phyloP scores from a whole-genome alignment of 75 land plant species.

The Pinus taeda region DNA sequence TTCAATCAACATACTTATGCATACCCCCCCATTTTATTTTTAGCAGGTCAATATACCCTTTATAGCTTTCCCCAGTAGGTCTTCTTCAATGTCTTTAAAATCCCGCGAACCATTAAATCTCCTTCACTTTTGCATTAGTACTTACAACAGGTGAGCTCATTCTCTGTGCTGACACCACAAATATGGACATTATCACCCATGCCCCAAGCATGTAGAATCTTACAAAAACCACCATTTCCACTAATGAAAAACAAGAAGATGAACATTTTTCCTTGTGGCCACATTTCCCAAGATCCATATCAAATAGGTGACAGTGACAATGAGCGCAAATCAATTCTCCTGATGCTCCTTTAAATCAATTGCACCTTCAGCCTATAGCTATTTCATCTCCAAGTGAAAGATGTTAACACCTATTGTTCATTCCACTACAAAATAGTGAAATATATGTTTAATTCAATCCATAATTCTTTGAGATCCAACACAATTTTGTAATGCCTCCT shows the following conservation, averaged over 20 bases:
- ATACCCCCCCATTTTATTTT: no score
- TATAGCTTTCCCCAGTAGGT: conserved; percentile 15
- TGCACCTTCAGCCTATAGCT: no score
- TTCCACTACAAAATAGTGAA: no score
- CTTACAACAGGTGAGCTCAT: conserved; percentile 10
- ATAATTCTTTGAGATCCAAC: no score
- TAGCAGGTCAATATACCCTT: no score
- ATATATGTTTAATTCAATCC: no score
- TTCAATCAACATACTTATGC: no score
- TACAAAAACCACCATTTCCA: conserved; percentile 43
- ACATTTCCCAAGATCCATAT: no score
- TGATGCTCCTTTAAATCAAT: background rate
- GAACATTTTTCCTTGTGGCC: conserved; percentile 25
- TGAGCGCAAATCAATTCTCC: background rate
- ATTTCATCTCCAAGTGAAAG: no score
- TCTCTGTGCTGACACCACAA: conserved; percentile 22
- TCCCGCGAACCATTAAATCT: conserved; percentile 1
- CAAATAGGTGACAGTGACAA: background rate
- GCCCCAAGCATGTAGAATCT: conserved; percentile 61
- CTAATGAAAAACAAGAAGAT: conserved; percentile 29
- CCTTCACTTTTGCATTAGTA: conserved; percentile 16
- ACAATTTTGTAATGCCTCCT: no score
- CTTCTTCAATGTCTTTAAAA: conserved; percentile 35
- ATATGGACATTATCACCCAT: conserved; percentile 66
- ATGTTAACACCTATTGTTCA: no score